Percentiles rank a stretch among this genome's conserved stretches.
phyloP scores from a whole-genome alignment of 169 alveolate genomes.

The Plasmodium vinckei region DNA sequence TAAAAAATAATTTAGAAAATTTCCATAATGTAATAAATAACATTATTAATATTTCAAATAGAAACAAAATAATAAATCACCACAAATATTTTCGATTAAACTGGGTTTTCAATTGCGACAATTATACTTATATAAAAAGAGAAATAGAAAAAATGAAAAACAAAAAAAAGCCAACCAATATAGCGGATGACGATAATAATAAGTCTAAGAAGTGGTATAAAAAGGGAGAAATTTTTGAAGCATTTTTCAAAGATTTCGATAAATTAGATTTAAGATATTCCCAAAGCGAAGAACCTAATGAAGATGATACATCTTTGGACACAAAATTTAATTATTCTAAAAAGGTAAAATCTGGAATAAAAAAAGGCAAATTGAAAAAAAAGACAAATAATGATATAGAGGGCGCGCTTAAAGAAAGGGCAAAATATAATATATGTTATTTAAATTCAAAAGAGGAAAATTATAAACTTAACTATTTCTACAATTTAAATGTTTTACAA shows the following conservation, averaged over 20 bases:
- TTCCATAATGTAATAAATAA: constrained; percentile 75
- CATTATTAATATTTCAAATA: constrained; percentile 35
- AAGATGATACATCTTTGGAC: not conserved
- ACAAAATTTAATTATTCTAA: not conserved
- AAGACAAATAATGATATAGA: constrained; percentile 41
- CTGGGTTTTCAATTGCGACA: not conserved
- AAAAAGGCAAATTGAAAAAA: constrained; percentile 9
- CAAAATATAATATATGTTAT: constrained; percentile 63
- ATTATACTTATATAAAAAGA: not conserved
- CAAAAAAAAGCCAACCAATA: not conserved
- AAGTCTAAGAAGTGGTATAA: not conserved
- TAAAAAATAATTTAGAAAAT: constrained; percentile 61
- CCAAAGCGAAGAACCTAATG: not conserved
- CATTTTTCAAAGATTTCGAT: constrained; percentile 29
- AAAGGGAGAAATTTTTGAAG: constrained; percentile 2
- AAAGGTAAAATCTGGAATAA: constrained; percentile 15
- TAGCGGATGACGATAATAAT: not conserved
- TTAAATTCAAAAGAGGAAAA: constrained; percentile 26
- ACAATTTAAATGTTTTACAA: constrained; percentile 42
- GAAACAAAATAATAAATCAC: constrained; percentile 52
- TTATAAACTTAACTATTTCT: constrained; percentile 50
- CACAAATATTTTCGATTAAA: constrained; percentile 45
- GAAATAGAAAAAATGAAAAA: not conserved
- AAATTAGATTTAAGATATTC: not conserved
- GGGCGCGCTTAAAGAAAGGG: constrained; percentile 12